phyloP scores from a whole-genome alignment of 495 filamentous ascomycete genomes.

The Podospora anserina region DNA sequence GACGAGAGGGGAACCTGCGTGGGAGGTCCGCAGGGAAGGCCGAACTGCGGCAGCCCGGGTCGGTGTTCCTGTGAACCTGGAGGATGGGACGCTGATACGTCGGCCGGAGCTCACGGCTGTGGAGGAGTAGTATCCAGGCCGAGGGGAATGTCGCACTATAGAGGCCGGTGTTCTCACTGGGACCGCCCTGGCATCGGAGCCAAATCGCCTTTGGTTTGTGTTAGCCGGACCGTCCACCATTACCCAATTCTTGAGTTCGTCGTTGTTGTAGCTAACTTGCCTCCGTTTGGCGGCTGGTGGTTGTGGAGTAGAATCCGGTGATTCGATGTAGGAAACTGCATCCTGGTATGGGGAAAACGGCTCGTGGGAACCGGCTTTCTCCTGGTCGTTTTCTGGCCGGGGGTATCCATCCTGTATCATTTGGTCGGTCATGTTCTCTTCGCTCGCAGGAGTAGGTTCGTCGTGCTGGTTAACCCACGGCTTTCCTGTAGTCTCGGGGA shows the following conservation, averaged over 20 bases:
- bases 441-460: slow-evolving; percentile 24
- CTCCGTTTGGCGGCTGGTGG: slow-evolving; percentile 51
- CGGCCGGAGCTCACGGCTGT: slow-evolving; percentile 24
- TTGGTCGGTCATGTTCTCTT: slow-evolving; percentile 11
- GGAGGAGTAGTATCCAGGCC: slow-evolving; percentile 23
- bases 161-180: slow-evolving; percentile 14
- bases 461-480: slow-evolving; percentile 33
- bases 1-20: slow-evolving; percentile 44
- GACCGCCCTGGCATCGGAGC: slow-evolving; percentile 7
- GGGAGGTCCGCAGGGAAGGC: slow-evolving; percentile 39
- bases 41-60: slow-evolving; percentile 27
- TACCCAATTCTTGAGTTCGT: slow-evolving; percentile 70
- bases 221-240: slow-evolving; percentile 54
- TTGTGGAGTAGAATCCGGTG: slow-evolving; percentile 43
- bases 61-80: slow-evolving; percentile 31
- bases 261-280: slow-evolving; percentile 47
- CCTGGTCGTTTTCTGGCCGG: slow-evolving; percentile 12
- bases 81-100: slow-evolving; percentile 40
- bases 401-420: slow-evolving; percentile 20
- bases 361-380: slow-evolving; percentile 15
- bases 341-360: slow-evolving; percentile 21
- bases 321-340: slow-evolving; percentile 25
- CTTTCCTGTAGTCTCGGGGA: slow-evolving; percentile 26
- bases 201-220: slow-evolving; percentile 22
- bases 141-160: slow-evolving; percentile 15